Conservation (phyloP, 2,329 filamentous ascomycete genomes). For the Alternaria sp. region DNA sequence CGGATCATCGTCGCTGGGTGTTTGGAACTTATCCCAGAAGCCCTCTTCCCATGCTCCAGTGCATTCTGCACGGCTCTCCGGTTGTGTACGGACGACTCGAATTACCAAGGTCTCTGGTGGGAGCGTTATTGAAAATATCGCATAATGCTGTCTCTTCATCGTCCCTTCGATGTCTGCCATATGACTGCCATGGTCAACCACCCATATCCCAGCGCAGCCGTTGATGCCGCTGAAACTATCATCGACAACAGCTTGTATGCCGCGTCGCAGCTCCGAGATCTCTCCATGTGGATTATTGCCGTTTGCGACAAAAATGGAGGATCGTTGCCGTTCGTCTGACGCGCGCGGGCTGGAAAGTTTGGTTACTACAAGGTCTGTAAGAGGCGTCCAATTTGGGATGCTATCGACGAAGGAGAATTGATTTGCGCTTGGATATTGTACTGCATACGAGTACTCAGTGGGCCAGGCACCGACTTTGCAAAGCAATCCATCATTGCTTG, state of each 20-base stretch:
- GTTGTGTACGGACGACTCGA: slow-evolving; percentile 32
- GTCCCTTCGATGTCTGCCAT: slow-evolving; percentile 34
- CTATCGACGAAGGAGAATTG: slow-evolving; percentile 59
- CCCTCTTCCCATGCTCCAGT: slow-evolving; percentile 34
- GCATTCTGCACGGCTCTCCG: slow-evolving; percentile 22
- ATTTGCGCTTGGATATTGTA: slow-evolving; percentile 58
- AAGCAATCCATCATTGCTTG: slow-evolving; percentile 77
- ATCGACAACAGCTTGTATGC: slow-evolving; percentile 49
- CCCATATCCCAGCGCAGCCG: slow-evolving; percentile 49
- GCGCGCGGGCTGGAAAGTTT: slow-evolving; percentile 27
- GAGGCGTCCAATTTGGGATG: slow-evolving; percentile 68
- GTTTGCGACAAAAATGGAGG: slow-evolving; percentile 49
- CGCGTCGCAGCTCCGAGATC: slow-evolving; percentile 53
- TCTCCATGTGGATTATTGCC: slow-evolving; percentile 53
- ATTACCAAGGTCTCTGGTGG: slow-evolving; percentile 40
- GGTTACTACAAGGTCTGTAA: slow-evolving; percentile 56
- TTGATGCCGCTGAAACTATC: slow-evolving; percentile 37
- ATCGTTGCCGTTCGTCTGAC: slow-evolving; percentile 29
- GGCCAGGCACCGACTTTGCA: slow-evolving; percentile 66
- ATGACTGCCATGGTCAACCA: slow-evolving; percentile 41
- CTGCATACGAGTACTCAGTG: slow-evolving; percentile 56
- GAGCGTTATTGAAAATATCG: slow-evolving; percentile 47
- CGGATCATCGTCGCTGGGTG: slow-evolving; percentile 27
- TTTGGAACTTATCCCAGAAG: slow-evolving; percentile 33
- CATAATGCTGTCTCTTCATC: slow-evolving; percentile 36